Evolutionary conservation across 768 basidiomycete species (phyloP).

Genomic region (Suillus spraguei): DNA sequence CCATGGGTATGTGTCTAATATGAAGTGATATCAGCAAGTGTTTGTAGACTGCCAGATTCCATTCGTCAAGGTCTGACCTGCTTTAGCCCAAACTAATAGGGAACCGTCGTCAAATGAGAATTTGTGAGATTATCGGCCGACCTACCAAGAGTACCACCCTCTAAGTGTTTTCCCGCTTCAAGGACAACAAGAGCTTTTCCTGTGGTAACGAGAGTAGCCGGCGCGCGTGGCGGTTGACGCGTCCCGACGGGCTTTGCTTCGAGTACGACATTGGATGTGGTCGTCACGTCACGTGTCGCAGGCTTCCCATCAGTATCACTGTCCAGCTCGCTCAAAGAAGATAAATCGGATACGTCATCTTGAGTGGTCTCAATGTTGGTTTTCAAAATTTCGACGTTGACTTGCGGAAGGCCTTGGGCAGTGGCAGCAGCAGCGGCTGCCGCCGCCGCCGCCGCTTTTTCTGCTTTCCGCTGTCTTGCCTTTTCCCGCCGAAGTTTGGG

Average conservation of each 20-base stretch:
- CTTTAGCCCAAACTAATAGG: constrained; percentile 81
- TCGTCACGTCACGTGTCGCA: constrained; percentile 10
- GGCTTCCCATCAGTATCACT: constrained; percentile 24
- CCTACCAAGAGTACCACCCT: constrained; percentile 69
- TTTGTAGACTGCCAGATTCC: background rate
- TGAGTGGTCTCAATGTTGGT: constrained; percentile 17
- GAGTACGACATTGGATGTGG: constrained; percentile 15
- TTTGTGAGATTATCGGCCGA: constrained; percentile 9
- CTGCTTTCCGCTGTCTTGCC: constrained; percentile 47
- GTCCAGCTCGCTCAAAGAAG: constrained; percentile 48
- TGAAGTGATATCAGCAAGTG: constrained; percentile 11
- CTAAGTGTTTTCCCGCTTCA: constrained; percentile 39
- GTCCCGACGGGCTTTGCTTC: background rate
- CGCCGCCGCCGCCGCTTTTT: constrained; percentile 34
- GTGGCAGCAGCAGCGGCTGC: constrained; percentile 17
- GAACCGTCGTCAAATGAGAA: constrained; percentile 10
- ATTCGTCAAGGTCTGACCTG: constrained; percentile 42
- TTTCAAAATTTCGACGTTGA: constrained; percentile 13
- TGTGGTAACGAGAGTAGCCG: constrained; percentile 14
- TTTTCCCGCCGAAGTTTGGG: constrained; percentile 68
- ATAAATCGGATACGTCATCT: constrained; percentile 44
- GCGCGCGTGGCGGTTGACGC: constrained; percentile 14
- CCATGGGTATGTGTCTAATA: constrained; percentile 77
- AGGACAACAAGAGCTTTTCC: constrained; percentile 38
- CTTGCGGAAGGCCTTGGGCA: constrained; percentile 3